Evolutionary conservation across 164 flowering plant genomes (phyloP).

Genomic region (Dillenia turbinata): DNA sequence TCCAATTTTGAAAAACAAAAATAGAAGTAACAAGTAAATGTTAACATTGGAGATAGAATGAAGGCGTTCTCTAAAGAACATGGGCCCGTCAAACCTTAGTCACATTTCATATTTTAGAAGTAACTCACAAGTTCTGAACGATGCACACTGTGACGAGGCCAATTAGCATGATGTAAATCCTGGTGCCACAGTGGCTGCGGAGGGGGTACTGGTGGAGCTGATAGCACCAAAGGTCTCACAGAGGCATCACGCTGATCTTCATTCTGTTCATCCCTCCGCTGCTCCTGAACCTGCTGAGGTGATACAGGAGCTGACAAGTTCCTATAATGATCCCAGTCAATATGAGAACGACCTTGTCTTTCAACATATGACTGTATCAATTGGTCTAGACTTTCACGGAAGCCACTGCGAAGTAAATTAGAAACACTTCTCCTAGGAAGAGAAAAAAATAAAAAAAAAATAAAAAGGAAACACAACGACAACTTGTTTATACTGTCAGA

Average conservation of each 20-base stretch:
- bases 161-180: conserved; percentile 52
- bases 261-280: conserved; percentile 41
- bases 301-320: conserved; percentile 46
- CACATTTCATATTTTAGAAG: neutral
- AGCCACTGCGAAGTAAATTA: conserved; percentile 84
- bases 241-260: conserved; percentile 37
- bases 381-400: conserved; percentile 79
- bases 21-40: too few species aligned
- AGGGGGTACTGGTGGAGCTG: conserved; percentile 74
- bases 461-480: too few species aligned
- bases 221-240: conserved; percentile 42
- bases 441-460: too few species aligned
- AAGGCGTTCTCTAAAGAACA: too few species aligned
- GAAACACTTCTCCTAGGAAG: conserved; percentile 87
- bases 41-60: too few species aligned
- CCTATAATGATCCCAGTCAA: conserved; percentile 67
- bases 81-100: too few species aligned
- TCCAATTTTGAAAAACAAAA: too few species aligned
- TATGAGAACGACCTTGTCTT: conserved; percentile 63
- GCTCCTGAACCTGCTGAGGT: conserved; percentile 39
- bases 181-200: conserved; percentile 81
- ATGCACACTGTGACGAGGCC: conserved; percentile 71
- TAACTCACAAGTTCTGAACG: conserved; percentile 69
- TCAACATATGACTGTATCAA: conserved; percentile 83
- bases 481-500: too few species aligned